These are phyloP conservation scores for Diutina rugosa DNA, from an alignment of 1,139 yeast genomes.

Conservation along the genomic window DNA sequence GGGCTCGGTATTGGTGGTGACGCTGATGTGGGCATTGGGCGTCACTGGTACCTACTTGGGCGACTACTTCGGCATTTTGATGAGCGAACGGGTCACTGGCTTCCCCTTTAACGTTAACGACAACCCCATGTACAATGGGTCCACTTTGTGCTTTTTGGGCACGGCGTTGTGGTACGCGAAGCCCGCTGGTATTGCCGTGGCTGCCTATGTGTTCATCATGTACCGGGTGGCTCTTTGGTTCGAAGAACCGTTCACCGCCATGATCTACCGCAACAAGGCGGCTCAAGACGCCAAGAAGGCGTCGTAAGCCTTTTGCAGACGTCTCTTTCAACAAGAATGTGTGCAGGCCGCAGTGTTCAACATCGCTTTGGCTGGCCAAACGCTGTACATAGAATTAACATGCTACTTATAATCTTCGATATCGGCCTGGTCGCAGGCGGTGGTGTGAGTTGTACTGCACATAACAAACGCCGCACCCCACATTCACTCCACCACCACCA, in stretches of 20 bases:
- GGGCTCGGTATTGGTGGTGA: conserved; percentile 71
- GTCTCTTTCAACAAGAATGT: not conserved
- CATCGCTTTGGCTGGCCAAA: not conserved
- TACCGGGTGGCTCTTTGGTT: conserved; percentile 72
- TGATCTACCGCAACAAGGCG: conserved; percentile 40
- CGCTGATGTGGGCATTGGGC: conserved; percentile 91
- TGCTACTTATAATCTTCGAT: no score
- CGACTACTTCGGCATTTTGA: conserved; percentile 91
- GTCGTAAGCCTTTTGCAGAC: not conserved
- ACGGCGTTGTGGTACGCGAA: conserved; percentile 82
- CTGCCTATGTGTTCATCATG: conserved; percentile 66
- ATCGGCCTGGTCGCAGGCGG: no score
- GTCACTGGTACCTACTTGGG: conserved; percentile 94
- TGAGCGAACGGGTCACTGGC: conserved; percentile 81
- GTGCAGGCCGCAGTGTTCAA: conserved; percentile 1
- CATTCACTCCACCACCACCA: not conserved
- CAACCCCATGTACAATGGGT: conserved; percentile 96
- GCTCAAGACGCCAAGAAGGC: not conserved
- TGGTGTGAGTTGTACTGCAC: not conserved
- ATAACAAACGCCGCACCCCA: no score
- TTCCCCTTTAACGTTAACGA: conserved; percentile 87
- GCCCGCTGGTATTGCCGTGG: conserved; percentile 72
- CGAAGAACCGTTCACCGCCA: conserved; percentile 94
- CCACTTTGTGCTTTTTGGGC: conserved; percentile 79
- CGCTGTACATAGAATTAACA: not conserved